phyloP scores from a whole-genome alignment of 2,329 filamentous ascomycete species.

The Podosphaera aphanis region DNA sequence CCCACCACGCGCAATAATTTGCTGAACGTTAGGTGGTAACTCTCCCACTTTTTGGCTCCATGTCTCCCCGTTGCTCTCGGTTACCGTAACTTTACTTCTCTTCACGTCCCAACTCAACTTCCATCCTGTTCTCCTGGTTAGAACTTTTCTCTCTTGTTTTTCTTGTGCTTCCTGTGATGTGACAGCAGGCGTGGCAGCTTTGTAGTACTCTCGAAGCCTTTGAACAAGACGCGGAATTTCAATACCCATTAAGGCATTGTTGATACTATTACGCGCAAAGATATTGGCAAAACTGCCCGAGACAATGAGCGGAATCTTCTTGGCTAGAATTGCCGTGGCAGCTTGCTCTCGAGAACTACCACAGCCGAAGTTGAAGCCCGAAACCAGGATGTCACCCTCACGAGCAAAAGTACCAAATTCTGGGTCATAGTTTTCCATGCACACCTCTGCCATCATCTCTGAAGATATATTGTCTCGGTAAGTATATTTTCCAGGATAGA shows the following conservation, averaged over 20 bases:
- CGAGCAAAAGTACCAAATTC: slow-evolving; percentile 40
- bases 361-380: slow-evolving; percentile 75
- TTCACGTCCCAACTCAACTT: slow-evolving; percentile 60
- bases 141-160: no score
- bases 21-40: slow-evolving; percentile 65
- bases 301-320: slow-evolving; percentile 57
- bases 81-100: slow-evolving; percentile 44
- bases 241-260: slow-evolving; percentile 52
- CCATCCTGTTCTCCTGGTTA: slow-evolving; percentile 62
- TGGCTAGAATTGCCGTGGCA: slow-evolving; percentile 66
- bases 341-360: slow-evolving; percentile 67
- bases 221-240: slow-evolving; percentile 45
- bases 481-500: slow-evolving; percentile 80
- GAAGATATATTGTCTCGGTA: slow-evolving; percentile 65
- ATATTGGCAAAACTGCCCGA: slow-evolving; percentile 67
- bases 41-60: slow-evolving; percentile 72
- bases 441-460: slow-evolving; percentile 67
- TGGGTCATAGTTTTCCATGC: slow-evolving; percentile 84
- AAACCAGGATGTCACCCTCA: slow-evolving; percentile 57
- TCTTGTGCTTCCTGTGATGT: not conserved
- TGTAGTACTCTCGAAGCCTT: slow-evolving; percentile 29
- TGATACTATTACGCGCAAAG: slow-evolving; percentile 56
- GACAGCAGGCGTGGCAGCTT: not conserved
- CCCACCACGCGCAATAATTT: slow-evolving; percentile 56
- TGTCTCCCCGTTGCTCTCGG: slow-evolving; percentile 41